phyloP scores from a whole-genome alignment of 1,284 basidiomycete species.

The Sanghuangporus weigelae region DNA sequence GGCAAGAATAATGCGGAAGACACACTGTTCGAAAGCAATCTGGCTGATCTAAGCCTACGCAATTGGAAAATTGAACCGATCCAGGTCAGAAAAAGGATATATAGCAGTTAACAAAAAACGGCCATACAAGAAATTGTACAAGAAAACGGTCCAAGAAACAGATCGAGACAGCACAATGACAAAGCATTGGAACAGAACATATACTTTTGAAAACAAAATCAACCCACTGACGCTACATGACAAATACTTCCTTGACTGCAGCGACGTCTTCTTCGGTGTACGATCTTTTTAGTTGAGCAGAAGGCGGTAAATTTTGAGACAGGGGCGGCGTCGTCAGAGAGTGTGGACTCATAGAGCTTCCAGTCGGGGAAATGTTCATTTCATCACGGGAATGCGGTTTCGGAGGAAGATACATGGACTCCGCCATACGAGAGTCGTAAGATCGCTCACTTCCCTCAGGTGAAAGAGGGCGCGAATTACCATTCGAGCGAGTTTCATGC shows the following conservation, averaged over 20 bases:
- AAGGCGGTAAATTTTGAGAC: not conserved
- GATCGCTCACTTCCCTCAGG: not conserved
- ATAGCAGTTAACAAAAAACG: too few species aligned
- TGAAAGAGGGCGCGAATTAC: not conserved
- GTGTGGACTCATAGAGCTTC: not conserved
- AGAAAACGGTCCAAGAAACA: too few species aligned
- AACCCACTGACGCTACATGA: not conserved
- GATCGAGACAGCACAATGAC: too few species aligned
- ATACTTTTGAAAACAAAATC: too few species aligned
- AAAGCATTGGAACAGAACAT: too few species aligned
- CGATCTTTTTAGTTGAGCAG: not conserved
- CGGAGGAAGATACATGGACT: not conserved
- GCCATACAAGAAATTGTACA: too few species aligned
- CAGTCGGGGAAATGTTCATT: not conserved
- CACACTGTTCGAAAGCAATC: too few species aligned
- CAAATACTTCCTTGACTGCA: not conserved
- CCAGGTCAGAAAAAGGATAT: too few species aligned
- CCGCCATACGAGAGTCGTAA: not conserved
- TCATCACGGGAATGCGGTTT: not conserved
- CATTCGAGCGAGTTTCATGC: not conserved
- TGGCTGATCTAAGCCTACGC: too few species aligned
- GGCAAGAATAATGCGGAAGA: too few species aligned
- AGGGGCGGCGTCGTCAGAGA: not conserved
- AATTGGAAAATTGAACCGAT: too few species aligned
- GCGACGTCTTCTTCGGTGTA: conserved; percentile 4